Evolutionary conservation across 2,329 filamentous ascomycete genomes (phyloP).

Genomic region (Colletotrichum eleusines): DNA sequence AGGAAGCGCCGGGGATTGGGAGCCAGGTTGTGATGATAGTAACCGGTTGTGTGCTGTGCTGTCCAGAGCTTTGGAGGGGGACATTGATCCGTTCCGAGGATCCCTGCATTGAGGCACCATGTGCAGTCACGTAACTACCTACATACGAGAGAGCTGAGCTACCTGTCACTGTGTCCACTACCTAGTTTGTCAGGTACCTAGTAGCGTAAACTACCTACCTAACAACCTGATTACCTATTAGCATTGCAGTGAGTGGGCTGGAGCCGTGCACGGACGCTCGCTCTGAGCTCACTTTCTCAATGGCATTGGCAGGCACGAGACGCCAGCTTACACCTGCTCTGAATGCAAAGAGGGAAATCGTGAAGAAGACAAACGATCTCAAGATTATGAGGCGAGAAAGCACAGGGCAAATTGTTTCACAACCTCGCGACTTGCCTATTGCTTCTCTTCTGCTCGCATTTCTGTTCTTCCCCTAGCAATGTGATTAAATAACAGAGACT

Average conservation of each 20-base stretch:
- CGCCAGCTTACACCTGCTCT: conserved; percentile 39
- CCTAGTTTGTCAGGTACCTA: background rate
- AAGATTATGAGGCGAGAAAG: conserved; percentile 33
- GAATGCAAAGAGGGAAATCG: conserved; percentile 19
- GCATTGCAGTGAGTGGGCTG: conserved; percentile 12
- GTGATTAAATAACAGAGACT: conserved; percentile 1
- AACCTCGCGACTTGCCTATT: background rate
- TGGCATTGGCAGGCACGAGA: conserved; percentile 36
- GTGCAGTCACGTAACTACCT: no score
- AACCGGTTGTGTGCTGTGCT: conserved; percentile 16
- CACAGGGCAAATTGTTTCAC: conserved; percentile 41
- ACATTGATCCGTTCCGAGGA: conserved; percentile 35
- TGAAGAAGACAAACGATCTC: conserved; percentile 18
- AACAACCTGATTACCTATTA: no score
- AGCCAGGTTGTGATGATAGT: conserved; percentile 33
- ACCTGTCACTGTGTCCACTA: conserved; percentile 20
- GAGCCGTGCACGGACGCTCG: conserved; percentile 31
- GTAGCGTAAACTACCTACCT: background rate
- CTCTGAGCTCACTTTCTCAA: conserved; percentile 22
- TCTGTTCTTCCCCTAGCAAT: background rate
- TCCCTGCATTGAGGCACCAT: conserved; percentile 8
- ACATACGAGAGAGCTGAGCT: no score
- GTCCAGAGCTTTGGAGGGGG: conserved; percentile 32
- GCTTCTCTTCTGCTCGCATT: conserved; percentile 3
- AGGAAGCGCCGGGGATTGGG: background rate